Base-by-base conservation (phyloP, 306 rosid genomes). In the Inga leiocalycina region DNA sequence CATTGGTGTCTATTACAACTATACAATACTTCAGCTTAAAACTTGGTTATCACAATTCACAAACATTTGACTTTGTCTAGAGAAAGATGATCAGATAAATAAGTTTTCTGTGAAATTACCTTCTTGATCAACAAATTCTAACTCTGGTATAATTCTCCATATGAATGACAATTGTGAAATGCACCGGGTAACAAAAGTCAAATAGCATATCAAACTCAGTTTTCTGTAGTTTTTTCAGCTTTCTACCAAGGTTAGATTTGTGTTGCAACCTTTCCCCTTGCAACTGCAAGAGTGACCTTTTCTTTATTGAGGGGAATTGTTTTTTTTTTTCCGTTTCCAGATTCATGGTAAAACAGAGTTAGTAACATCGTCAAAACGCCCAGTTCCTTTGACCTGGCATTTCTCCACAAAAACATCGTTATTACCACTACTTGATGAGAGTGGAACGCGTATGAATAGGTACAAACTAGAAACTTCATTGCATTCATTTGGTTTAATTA, bases 341-440 rank as follows among this genome's bases (percentile, higher is more conserved):
- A 96, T 96, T 81, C 99, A 96, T 71, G 99, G 97, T 68, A 80
- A 79, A 87, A 96, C 99, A 71, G 99, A 93, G 88, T 88, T 96
- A 89, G 98, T 93, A 81, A 96, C 94, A 65, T 92, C 99, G 30
- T 88, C 90, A 35, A 96, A 88, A 88, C 97, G 98, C 54, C 99
- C 99, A 79, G 97, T 96, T 84, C 99, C 99, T 13, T 84, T 93
- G 87, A 92, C 96, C 59, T 92, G 99, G 98, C 97, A 92, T 88
- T 96, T 96, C 86, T 93, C 99, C 65, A 79, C 88, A 74, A 96
- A 91, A 90, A 82, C 85, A 72, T 87, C 92, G 75, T 82, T 96
- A 80, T 86, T 91, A 54, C 93, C 98, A 52, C 98, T 96, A 81
- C 98, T 96, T 37, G 93, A 96, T 52, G 91, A 93, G 84, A 89